Evolutionary conservation across 805 yeast species (phyloP).

Genomic region (Groenewaldozyma tartarivorans): DNA sequence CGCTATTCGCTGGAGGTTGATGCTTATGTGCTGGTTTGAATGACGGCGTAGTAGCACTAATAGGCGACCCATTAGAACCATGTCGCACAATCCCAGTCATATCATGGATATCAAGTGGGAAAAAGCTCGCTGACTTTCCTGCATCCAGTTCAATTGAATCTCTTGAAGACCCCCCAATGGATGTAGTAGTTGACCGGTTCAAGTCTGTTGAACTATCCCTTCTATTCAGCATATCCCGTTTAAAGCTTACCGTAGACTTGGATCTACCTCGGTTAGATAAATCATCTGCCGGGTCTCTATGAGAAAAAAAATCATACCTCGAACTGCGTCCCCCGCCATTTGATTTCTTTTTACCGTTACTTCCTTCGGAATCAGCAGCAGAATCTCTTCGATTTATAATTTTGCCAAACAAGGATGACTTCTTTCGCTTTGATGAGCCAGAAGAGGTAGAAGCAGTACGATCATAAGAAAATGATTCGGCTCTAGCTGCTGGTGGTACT

Average conservation of each 20-base stretch:
- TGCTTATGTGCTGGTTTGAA: neutral
- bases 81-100: conserved; percentile 40
- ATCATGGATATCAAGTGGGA: conserved; percentile 32
- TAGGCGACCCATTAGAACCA: neutral
- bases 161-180: too few species aligned
- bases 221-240: too few species aligned
- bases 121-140: neutral
- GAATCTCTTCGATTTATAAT: conserved; percentile 2
- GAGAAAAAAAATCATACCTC: neutral
- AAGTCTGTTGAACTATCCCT: neutral
- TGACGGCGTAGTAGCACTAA: neutral
- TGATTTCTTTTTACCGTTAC: neutral
- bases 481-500: neutral
- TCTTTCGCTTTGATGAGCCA: neutral
- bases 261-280: neutral
- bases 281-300: neutral
- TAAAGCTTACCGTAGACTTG: neutral
- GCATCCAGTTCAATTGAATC: neutral
- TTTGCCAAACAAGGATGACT: conserved; percentile 3
- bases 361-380: neutral
- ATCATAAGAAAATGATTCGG: neutral
- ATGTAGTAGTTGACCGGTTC: too few species aligned
- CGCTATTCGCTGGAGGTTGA: neutral
- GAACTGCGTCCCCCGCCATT: neutral
- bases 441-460: neutral